phyloP scores from a whole-genome alignment of 2,329 filamentous ascomycete species.

The Aspergillus glaucus region DNA sequence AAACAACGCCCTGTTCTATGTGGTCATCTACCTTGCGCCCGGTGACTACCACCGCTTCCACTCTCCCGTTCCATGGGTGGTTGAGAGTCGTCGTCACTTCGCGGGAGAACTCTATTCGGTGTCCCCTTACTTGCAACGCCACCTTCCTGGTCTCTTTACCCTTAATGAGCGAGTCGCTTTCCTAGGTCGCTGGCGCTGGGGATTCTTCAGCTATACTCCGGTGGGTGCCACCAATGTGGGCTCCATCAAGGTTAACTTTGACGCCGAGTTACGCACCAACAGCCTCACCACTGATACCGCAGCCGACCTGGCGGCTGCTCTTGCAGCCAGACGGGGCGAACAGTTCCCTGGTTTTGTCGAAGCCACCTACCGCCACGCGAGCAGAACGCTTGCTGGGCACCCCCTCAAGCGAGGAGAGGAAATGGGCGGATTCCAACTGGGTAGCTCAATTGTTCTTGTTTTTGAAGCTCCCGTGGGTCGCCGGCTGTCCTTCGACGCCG shows the following conservation, averaged over 20 bases:
- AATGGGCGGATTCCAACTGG: constrained; percentile 96
- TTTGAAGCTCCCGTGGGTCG: constrained; percentile 80
- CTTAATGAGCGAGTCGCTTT: constrained; percentile 94
- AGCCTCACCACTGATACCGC: constrained; percentile 86
- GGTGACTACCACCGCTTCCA: constrained; percentile 99
- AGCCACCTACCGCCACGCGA: constrained; percentile 77
- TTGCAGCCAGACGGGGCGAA: constrained; percentile 69
- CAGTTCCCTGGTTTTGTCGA: constrained; percentile 86
- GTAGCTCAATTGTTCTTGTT: constrained; percentile 89
- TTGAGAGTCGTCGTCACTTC: constrained; percentile 91
- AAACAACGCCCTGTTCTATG: constrained; percentile 75
- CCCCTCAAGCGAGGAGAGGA: constrained; percentile 83
- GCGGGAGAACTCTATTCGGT: constrained; percentile 94
- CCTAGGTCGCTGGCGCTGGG: constrained; percentile 89
- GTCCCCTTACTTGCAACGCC: constrained; percentile 88
- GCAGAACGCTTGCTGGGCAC: constrained; percentile 71
- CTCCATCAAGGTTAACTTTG: constrained; percentile 95
- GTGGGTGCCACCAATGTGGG: constrained; percentile 97
- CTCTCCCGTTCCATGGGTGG: constrained; percentile 91
- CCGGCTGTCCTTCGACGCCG: constrained; percentile 53
- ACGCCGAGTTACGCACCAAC: constrained; percentile 87
- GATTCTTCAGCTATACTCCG: constrained; percentile 93
- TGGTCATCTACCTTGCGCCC: constrained; percentile 89
- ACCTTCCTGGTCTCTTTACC: constrained; percentile 88
- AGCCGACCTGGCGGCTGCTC: constrained; percentile 76